Conservation (phyloP, 2,329 filamentous ascomycete genomes). For the Blastomyces parvus region DNA sequence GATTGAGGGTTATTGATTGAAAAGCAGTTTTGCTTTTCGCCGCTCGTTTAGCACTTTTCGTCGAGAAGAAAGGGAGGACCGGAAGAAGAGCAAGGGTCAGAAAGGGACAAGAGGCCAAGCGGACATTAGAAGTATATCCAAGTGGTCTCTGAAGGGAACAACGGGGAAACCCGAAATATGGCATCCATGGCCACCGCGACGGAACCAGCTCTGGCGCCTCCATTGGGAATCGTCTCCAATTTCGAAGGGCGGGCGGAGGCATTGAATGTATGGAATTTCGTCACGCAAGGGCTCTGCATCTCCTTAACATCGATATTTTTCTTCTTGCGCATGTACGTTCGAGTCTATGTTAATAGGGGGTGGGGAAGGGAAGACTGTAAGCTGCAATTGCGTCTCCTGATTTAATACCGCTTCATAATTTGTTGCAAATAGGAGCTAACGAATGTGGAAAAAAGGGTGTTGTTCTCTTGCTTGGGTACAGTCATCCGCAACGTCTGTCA, state of each 20-base stretch:
- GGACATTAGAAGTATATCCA: neutral
- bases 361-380: conserved; percentile 23
- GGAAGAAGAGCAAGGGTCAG: neutral
- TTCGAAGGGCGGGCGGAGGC: conserved; percentile 14
- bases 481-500: neutral
- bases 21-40: neutral
- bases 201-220: conserved; percentile 4
- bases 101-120: neutral
- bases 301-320: conserved; percentile 22
- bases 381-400: conserved; percentile 9
- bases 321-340: conserved; percentile 19
- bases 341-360: conserved; percentile 19
- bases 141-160: neutral
- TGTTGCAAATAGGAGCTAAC: neutral
- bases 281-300: conserved; percentile 23
- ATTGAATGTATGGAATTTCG: conserved; percentile 22
- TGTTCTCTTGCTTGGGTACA: conserved; percentile 8
- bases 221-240: conserved; percentile 4
- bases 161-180: neutral
- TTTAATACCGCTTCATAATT: neutral
- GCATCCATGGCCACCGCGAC: neutral
- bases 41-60: neutral
- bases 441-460: conserved; percentile 5
- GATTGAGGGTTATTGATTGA: neutral
- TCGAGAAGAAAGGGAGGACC: too few species aligned